Conservation (phyloP, 495 filamentous ascomycete genomes). For the Lasiosphaeriaceae sp. region DNA sequence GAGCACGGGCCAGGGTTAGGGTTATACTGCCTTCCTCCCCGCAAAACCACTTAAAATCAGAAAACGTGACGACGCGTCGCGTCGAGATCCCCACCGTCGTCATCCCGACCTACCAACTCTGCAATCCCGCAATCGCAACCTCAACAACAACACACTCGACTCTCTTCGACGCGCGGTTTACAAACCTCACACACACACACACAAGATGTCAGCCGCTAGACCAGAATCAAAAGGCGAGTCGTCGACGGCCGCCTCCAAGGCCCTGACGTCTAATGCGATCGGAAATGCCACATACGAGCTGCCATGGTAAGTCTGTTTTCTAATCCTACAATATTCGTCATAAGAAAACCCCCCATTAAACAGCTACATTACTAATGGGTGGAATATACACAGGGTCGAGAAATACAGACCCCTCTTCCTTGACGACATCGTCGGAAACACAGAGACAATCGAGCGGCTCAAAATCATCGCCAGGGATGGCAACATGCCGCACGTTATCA, state of each 20-base stretch:
- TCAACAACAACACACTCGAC: constrained; percentile 1
- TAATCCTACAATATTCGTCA: too few relatives aligned
- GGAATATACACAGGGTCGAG: constrained; percentile 70
- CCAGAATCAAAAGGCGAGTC: constrained; percentile 60
- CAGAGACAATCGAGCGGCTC: constrained; percentile 91
- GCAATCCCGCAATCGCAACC: neutral
- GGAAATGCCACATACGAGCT: constrained; percentile 74
- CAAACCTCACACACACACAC: constrained; percentile 8
- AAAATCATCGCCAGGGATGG: constrained; percentile 99
- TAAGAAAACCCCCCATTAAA: too few relatives aligned
- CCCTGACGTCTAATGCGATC: constrained; percentile 58
- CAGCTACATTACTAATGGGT: too few relatives aligned
- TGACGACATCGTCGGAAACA: constrained; percentile 96
- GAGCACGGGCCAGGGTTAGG: constrained; percentile 14
- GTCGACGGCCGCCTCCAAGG: constrained; percentile 67
- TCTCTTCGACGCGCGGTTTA: neutral
- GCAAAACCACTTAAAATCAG: constrained; percentile 21
- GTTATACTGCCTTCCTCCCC: neutral
- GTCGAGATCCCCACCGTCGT: neutral
- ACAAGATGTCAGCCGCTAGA: constrained; percentile 40
- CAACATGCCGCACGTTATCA: constrained; percentile 99
- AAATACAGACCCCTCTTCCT: constrained; percentile 95
- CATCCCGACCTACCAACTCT: neutral
- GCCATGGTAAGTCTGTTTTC: constrained; percentile 66
- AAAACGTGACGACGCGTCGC: constrained; percentile 22